Evolutionary conservation across 2,329 filamentous ascomycete species (phyloP), one percentile per base, ranked within the genome.

Genomic region (Simplicillium aogashimaense): DNA sequence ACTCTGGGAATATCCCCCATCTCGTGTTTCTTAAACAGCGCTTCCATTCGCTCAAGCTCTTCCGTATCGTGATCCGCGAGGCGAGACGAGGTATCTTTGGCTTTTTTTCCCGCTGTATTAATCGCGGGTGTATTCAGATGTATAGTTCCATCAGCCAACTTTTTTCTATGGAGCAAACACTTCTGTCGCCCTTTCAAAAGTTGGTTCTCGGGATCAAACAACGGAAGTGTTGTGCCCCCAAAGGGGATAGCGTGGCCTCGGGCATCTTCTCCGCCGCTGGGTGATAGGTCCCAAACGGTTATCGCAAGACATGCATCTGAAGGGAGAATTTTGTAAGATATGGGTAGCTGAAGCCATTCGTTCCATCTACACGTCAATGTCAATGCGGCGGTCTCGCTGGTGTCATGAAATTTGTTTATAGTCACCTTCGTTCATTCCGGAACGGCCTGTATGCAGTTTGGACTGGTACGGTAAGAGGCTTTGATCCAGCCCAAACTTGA

Each of bases 361-460:
- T 94, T 95, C 92, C 92, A 95, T 56, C 79, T 80, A 43, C 54
- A 4, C n/a, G n/a, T 20, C 13, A 17, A n/a, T 16, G 3, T 45
- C 15, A 42, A 36, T 30, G 18, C 11, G 13, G n/a, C 9, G 11
- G 5, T 17, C 17, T 13, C 14, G n/a, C n/a, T n/a, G 20, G 10
- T 14, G 25, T 28, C 8, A 32, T 18, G 16, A 33, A 18, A 12
- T 31, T 9, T 25, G 28, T 32, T 12, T 11, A 2, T n/a, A 30
- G 57, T 39, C 50, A 81, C 70, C 69, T 76, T 64, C 80, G 66
- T 53, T 83, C 78, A 29, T 74, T 75, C 56, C 88, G 87, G 58
- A 98, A 97, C 7, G 86, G 68, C 56, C 88, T 95, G 65, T 97
- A 97, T 17, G 87, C 76, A 3, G 92, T 98, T 60, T 97, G 90